Percentiles rank a stretch among this genome's conserved stretches.
These are phyloP conservation scores for Trichosporon sp. DNA, from an alignment of 1,284 basidiomycete species.

Conservation along the genomic window DNA sequence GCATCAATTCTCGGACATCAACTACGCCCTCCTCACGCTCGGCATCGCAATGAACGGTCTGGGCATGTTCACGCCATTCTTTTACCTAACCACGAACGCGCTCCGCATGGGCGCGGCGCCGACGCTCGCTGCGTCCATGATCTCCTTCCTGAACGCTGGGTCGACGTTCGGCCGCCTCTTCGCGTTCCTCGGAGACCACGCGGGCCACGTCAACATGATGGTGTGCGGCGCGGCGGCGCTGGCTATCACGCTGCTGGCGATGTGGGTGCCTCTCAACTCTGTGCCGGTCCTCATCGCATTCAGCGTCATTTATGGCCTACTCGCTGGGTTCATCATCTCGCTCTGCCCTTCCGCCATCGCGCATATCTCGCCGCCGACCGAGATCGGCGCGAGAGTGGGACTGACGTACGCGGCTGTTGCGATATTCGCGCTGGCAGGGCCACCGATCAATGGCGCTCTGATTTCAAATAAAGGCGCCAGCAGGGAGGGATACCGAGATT, in stretches of 20 bases:
- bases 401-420: constrained; percentile 26
- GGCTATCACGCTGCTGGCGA: constrained; percentile 20
- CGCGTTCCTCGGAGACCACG: constrained; percentile 9
- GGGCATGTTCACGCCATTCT: constrained; percentile 35
- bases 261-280: constrained; percentile 24
- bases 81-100: constrained; percentile 36
- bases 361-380: constrained; percentile 19
- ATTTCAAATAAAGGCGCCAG: constrained; percentile 10
- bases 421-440: constrained; percentile 35
- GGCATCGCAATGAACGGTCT: constrained; percentile 29
- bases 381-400: constrained; percentile 32
- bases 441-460: constrained; percentile 43
- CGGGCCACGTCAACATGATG: constrained; percentile 34
- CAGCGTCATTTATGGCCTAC: constrained; percentile 40
- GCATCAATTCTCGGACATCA: constrained; percentile 22
- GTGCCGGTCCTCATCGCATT: constrained; percentile 34
- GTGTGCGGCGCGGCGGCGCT: constrained; percentile 21
- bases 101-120: constrained; percentile 25
- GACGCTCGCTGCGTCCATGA: constrained; percentile 27
- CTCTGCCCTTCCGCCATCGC: constrained; percentile 28
- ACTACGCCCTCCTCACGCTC: constrained; percentile 24
- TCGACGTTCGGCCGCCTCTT: constrained; percentile 25
- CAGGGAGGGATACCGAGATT: neutral
- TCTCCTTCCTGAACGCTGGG: constrained; percentile 36
- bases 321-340: constrained; percentile 25